These are phyloP conservation scores for Pouteria campechiana DNA, from an alignment of 179 eudicot species.

Conservation along the genomic window DNA sequence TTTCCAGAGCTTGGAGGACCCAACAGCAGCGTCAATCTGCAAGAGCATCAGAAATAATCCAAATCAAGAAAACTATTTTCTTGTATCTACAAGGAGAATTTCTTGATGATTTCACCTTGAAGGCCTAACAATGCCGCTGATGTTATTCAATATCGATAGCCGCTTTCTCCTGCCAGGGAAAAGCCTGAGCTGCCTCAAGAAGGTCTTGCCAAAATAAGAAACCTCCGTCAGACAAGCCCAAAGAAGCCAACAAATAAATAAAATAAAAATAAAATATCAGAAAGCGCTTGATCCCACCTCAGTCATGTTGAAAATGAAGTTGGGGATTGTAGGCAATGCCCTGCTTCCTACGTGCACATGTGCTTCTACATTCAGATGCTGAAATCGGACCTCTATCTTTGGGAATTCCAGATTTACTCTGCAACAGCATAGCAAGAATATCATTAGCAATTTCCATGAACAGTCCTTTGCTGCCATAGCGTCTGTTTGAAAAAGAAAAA, in stretches of 20 bases:
- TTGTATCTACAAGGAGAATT: not conserved
- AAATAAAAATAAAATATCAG: not conserved
- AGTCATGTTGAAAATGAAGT: slow-evolving; percentile 73
- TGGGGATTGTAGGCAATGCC: slow-evolving; percentile 87
- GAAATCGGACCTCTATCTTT: slow-evolving; percentile 76
- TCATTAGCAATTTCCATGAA: not conserved
- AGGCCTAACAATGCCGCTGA: slow-evolving; percentile 78
- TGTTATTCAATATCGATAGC: slow-evolving; percentile 62
- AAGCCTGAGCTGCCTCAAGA: slow-evolving; percentile 57
- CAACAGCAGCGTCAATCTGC: slow-evolving; percentile 74
- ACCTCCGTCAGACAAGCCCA: too few relatives aligned
- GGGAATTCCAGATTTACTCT: slow-evolving; percentile 83
- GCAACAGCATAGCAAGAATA: slow-evolving; percentile 12
- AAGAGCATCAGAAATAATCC: too few relatives aligned
- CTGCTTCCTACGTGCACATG: slow-evolving; percentile 75
- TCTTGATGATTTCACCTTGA: slow-evolving; percentile 58
- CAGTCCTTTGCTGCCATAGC: too few relatives aligned
- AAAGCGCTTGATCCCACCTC: slow-evolving; percentile 37
- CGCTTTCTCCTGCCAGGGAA: slow-evolving; percentile 50
- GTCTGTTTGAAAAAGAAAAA: too few relatives aligned
- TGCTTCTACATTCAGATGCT: slow-evolving; percentile 64
- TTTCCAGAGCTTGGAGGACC: slow-evolving; percentile 98
- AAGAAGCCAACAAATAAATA: too few relatives aligned
- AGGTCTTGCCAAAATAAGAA: slow-evolving; percentile 39
- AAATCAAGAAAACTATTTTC: too few relatives aligned